These are phyloP conservation scores for Bromus sterilis DNA, from an alignment of 176 grass and related monocot genomes.

Conservation along the genomic window DNA sequence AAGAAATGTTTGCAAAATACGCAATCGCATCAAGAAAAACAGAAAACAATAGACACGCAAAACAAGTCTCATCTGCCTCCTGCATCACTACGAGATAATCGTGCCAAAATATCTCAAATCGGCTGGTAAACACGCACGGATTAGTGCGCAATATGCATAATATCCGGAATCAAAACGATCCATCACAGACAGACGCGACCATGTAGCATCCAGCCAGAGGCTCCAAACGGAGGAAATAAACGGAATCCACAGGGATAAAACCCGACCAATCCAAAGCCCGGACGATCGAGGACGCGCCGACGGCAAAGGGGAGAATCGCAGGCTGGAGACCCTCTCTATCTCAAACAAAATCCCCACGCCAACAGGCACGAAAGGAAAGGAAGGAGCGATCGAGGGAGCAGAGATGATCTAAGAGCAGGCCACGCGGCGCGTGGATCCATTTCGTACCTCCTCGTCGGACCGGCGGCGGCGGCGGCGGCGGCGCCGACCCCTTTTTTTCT, in stretches of 20 bases:
- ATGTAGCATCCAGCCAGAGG: neutral
- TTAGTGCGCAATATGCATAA: neutral
- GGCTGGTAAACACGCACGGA: neutral
- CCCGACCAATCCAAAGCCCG: neutral
- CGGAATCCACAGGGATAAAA: neutral
- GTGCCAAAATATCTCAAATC: too few relatives aligned
- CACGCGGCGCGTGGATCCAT: neutral
- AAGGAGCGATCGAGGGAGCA: neutral
- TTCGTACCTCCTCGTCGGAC: slow-evolving; percentile 14
- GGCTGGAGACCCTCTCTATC: neutral
- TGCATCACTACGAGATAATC: neutral
- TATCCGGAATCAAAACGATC: neutral
- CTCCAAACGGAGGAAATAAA: neutral
- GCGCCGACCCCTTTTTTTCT: neutral
- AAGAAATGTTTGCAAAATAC: neutral
- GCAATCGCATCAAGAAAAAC: neutral
- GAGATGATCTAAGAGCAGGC: neutral
- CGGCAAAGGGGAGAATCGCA: neutral
- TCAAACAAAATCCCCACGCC: neutral
- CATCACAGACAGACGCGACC: neutral
- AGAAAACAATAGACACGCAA: neutral
- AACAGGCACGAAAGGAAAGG: neutral
- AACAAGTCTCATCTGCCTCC: neutral
- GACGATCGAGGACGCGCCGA: neutral
- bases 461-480: neutral